Base-by-base conservation (phyloP, 352 stramenopile genomes). In the Globisporangium okanoganense region DNA sequence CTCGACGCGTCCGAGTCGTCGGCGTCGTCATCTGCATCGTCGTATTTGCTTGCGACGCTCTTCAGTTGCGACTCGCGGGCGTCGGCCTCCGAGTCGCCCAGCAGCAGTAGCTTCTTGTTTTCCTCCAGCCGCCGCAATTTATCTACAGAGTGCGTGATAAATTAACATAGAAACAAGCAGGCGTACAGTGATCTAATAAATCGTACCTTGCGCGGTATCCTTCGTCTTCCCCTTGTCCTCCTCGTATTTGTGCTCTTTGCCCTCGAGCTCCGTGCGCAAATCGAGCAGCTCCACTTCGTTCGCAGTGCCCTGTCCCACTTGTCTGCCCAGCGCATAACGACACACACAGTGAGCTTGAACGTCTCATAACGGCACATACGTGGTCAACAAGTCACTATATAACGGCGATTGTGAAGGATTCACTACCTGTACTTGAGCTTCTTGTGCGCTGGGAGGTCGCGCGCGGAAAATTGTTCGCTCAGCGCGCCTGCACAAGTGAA, bases 11-110 rank as follows among this genome's bases (percentile, higher is more conserved):
- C 82, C 0, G 74, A 86, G 24, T 81, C 84, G 8, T 77, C 77
- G 1, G 89, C 79, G 51, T 97, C 90, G 40, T 98, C n/a, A n/a
- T n/a, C 96, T 60, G 78, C 75, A 62, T 97, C 89, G 61, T 98
- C 85, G 61, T 97, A 95, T 66, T 94, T 95, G 36, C 78, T 89
- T 13, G 82, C 89, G 25, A 97, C 78, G 56, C 92, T 89, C 44
- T 94, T 94, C 41, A 98, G 76, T 55, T 88, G 75, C 35, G 84
- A 88, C 69, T 96, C 87, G 22, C 79, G 76, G 52, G 88, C 79
- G 29, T 94, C 75, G 2, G 79, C 61, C 49, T 90, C 85, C 9
- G 76, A 79, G 64, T 94, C 78, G 52, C 90, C 86, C 27, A 92
- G 57, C 45, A 93, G 60, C 43, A 94, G 48, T 41, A 92, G 81